Evolutionary conservation across 768 basidiomycete genomes (phyloP), one percentile per base, ranked within the genome.

Genomic region (Roridomyces roridus): DNA sequence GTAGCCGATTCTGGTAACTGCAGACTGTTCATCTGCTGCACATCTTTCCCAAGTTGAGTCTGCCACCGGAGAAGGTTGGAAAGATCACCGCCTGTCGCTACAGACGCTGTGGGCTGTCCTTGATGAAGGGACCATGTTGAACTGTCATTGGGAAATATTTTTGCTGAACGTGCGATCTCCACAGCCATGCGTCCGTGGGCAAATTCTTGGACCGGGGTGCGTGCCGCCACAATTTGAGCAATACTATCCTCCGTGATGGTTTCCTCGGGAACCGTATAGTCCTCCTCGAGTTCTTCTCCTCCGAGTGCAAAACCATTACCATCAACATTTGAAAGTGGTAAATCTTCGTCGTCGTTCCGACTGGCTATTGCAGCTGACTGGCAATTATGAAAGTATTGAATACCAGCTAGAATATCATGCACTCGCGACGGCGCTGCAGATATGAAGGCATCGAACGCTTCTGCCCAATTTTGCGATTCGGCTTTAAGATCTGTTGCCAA

Each of bases 401-500:
- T 59, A 6, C 44, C 48, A 3, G 36, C 46, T 11, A 63, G 29
- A 12, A 55, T 39, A n/a, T 35, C 35, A 12, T 51, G 39, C 15
- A 45, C n/a, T 4, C 15, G 69, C 54, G 0, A 46, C 28, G 1
- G 6, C 17, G 52, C 24, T 1, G 23, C 18, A 1, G 37, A 15
- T 7, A 23, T 4, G 28, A 63, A 63, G 51, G 5, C n/a, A 6
- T 39, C 36, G 18, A 50, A 50, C 17, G 36, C 48, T n/a, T 50
- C 24, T 1, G 48, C 29, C 48, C 48, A 50, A 29, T 12, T 39
- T 39, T 50, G n/a, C 12, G 14, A 2, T 12, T 5, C 10, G 10
- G 6, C 2, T 23, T 50, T 50, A 18, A 50, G 31, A 51, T 77
- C 73, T 4, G 12, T 39, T 2, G 43, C 17, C 0, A 75, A 2